Percentiles rank a stretch among this genome's conserved stretches.
Conservation (phyloP, 257 asterid species). For the Petrea volubilis region DNA sequence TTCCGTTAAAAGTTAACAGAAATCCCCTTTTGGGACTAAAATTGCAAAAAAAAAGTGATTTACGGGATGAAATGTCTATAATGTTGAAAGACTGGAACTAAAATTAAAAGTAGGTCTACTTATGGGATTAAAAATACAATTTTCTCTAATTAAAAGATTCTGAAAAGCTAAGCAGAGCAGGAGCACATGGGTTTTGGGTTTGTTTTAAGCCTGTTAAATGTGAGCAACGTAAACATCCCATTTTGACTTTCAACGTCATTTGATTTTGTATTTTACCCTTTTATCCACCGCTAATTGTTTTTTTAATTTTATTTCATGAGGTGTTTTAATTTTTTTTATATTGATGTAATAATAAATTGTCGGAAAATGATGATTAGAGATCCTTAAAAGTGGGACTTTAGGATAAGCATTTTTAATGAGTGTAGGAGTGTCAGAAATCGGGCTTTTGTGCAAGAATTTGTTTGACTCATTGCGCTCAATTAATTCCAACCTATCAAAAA, state of each 20-base stretch:
- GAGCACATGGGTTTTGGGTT: conserved; percentile 42
- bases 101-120: no score
- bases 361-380: conserved; percentile 25
- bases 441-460: conserved; percentile 14
- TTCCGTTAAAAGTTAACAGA: no score
- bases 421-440: conserved; percentile 26
- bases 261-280: not conserved
- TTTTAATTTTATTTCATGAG: not conserved
- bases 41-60: no score
- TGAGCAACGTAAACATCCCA: conserved; percentile 24
- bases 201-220: conserved; percentile 33
- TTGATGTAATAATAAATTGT: not conserved
- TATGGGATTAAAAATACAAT: no score
- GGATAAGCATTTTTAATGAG: conserved; percentile 8
- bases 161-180: conserved; percentile 1
- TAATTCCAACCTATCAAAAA: no score
- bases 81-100: no score
- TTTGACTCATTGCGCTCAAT: conserved; percentile 32
- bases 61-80: no score
- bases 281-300: not conserved
- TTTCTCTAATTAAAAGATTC: conserved; percentile 13
- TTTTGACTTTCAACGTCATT: conserved; percentile 40
- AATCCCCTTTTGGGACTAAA: no score
- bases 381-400: conserved; percentile 35
- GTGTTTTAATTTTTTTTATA: not conserved